A percentile compares a stretch with the other conserved stretches of the same genome.
These are phyloP conservation scores for Zymoseptoria tritici DNA, from an alignment of 2,329 filamentous ascomycete species.

Conservation along the genomic window DNA sequence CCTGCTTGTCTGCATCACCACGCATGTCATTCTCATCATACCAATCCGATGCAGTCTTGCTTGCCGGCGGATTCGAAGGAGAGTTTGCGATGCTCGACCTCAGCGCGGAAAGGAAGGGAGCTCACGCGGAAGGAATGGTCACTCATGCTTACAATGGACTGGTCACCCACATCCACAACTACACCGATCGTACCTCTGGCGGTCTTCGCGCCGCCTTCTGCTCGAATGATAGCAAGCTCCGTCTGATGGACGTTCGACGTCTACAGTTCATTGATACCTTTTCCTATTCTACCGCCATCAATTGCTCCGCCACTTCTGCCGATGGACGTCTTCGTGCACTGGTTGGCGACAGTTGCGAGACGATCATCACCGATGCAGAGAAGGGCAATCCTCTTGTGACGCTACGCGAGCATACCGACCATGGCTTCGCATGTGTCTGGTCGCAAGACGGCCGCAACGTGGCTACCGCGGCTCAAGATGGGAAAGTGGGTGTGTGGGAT, in stretches of 20 bases:
- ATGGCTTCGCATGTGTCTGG: constrained; percentile 72
- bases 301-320: constrained; percentile 65
- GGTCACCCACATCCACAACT: constrained; percentile 52
- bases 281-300: constrained; percentile 56
- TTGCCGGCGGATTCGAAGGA: constrained; percentile 51
- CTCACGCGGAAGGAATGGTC: constrained; percentile 41
- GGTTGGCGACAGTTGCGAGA: constrained; percentile 61
- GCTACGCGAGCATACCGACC: constrained; percentile 54
- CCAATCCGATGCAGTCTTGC: constrained; percentile 23
- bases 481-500: constrained; percentile 66
- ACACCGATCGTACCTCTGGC: constrained; percentile 39
- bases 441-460: constrained; percentile 68
- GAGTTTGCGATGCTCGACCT: constrained; percentile 45
- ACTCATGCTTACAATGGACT: constrained; percentile 46
- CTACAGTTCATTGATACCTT: constrained; percentile 52
- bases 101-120: constrained; percentile 8
- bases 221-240: constrained; percentile 51
- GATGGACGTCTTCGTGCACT: constrained; percentile 64
- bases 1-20: constrained; percentile 14
- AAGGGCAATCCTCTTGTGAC: constrained; percentile 47
- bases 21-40: background rate
- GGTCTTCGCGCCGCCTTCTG: constrained; percentile 47
- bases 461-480: constrained; percentile 72
- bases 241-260: constrained; percentile 48
- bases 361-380: constrained; percentile 62